Conservation (phyloP, 2,329 filamentous ascomycete genomes). For the Cladophialophora exuberans region DNA sequence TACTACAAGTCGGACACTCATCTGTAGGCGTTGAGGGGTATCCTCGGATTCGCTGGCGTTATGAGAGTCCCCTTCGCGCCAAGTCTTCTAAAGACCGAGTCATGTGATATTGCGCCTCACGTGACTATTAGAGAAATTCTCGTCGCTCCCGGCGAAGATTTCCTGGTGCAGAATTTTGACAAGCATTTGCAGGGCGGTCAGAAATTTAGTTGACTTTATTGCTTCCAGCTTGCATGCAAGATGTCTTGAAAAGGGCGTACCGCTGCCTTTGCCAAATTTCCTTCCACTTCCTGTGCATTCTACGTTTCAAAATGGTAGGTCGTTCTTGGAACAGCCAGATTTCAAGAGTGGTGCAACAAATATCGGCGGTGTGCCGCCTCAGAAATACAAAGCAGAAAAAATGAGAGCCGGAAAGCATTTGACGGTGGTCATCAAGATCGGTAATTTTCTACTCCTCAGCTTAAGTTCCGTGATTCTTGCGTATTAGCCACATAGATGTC, state of each 20-base stretch:
- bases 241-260: slow-evolving; percentile 10
- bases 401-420: slow-evolving; percentile 70
- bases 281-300: neutral
- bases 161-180: no score
- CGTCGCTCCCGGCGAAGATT: no score
- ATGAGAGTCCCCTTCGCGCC: no score
- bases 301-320: slow-evolving; percentile 18
- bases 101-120: no score
- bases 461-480: no score
- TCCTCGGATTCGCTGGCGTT: no score
- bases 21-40: no score
- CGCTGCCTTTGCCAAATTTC: neutral
- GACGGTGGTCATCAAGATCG: slow-evolving; percentile 84
- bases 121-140: no score
- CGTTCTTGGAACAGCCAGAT: neutral
- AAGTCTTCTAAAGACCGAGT: no score
- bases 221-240: neutral
- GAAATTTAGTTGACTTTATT: neutral
- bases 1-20: slow-evolving; percentile 12
- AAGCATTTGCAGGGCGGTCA: slow-evolving; percentile 4
- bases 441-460: no score
- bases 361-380: neutral
- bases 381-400: slow-evolving; percentile 34
- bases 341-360: slow-evolving; percentile 15
- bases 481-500: no score